phyloP scores from a whole-genome alignment of 768 basidiomycete species.

The Royoungia palumana region DNA sequence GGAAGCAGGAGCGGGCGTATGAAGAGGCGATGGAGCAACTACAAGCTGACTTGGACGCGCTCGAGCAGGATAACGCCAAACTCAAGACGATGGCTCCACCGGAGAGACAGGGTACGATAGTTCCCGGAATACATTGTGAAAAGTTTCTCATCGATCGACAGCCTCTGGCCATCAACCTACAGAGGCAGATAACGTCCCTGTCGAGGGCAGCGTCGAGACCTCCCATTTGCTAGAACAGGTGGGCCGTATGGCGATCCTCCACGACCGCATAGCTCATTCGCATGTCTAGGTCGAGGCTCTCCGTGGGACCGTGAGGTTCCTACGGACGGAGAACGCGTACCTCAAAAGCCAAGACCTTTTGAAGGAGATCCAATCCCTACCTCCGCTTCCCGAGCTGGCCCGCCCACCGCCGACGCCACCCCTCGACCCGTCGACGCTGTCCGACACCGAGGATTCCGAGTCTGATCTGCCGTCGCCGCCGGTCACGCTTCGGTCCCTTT shows the following conservation, averaged over 20 bases:
- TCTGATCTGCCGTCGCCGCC: conserved; percentile 45
- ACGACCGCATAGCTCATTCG: conserved; percentile 4
- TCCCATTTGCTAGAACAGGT: conserved; percentile 89
- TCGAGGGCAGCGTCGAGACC: conserved; percentile 83
- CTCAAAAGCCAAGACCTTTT: conserved; percentile 92
- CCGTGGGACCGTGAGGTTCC: conserved; percentile 86
- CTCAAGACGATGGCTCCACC: conserved; percentile 66
- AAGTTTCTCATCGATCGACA: conserved; percentile 9
- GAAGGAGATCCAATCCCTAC: conserved; percentile 73
- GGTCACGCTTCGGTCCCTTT: conserved; percentile 60
- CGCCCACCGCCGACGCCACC: conserved; percentile 60
- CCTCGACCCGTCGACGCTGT: conserved; percentile 58
- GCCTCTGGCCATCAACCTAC: conserved; percentile 47
- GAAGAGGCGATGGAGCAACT: conserved; percentile 93
- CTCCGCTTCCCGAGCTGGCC: conserved; percentile 52
- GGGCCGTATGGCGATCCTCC: conserved; percentile 8
- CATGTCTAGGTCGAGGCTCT: conserved; percentile 73
- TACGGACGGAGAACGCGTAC: conserved; percentile 91
- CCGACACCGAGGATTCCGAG: conserved; percentile 65
- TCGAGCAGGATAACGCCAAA: conserved; percentile 87
- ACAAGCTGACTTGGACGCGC: conserved; percentile 79
- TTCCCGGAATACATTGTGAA: neutral
- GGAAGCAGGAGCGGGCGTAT: conserved; percentile 86
- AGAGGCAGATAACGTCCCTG: conserved; percentile 59
- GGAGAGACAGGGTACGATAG: conserved; percentile 64